Conservation (phyloP, 164 flowering plant species). For the Tetracentron sinense region DNA sequence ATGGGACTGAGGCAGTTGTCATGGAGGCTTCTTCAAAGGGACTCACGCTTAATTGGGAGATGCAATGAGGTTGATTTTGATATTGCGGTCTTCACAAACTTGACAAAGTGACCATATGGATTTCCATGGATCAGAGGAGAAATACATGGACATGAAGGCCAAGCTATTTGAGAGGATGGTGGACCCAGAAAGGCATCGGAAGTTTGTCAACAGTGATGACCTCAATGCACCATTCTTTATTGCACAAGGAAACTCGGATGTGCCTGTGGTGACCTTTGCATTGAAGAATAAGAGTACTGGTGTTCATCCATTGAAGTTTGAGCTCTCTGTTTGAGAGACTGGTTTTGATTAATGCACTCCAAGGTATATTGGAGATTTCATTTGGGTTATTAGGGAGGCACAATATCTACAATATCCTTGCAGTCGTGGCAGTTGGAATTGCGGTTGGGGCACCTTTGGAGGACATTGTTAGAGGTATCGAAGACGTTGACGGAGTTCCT, state of each 20-base stretch:
- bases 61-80: constrained; percentile 88
- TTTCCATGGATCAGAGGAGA: constrained; percentile 68
- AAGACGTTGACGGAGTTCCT: constrained; percentile 94
- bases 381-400: constrained; percentile 93
- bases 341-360: constrained; percentile 86
- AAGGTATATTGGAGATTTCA: constrained; percentile 90
- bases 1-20: constrained; percentile 94
- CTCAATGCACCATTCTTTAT: constrained; percentile 75
- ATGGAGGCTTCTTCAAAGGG: constrained; percentile 84
- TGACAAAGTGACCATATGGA: constrained; percentile 65
- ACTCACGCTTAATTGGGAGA: constrained; percentile 61
- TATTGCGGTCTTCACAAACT: constrained; percentile 82
- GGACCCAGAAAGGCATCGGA: constrained; percentile 79
- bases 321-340: constrained; percentile 86
- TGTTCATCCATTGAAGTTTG: constrained; percentile 77
- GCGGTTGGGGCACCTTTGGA: constrained; percentile 93
- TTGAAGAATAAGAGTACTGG: constrained; percentile 83
- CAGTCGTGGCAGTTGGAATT: constrained; percentile 91
- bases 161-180: constrained; percentile 80
- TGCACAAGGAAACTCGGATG: constrained; percentile 71
- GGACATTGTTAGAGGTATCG: constrained; percentile 93
- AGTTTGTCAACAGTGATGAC: constrained; percentile 86
- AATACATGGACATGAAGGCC: constrained; percentile 62
- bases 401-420: constrained; percentile 84
- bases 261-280: constrained; percentile 88